Base-by-base conservation (phyloP, 225 moss, liverwort and hornwort species). In the Rhytidiadelphus loreus region DNA sequence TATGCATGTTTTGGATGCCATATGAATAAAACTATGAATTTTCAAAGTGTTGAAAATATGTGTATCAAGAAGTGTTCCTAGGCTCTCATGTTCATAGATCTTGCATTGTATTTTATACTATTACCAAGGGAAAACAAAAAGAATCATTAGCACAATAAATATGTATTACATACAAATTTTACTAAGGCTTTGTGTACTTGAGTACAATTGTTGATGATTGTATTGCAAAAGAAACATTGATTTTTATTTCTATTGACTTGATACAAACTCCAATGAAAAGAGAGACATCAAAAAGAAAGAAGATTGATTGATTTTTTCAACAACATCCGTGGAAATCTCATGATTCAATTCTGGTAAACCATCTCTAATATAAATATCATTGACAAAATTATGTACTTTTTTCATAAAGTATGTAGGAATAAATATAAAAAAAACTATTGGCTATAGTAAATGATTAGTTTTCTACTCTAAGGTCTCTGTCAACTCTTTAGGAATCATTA, bases 31-130 rank as follows among this genome's bases (percentile, higher is more conserved):
- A 35, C 35, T 35, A 77, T 52, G 2, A 33, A 20, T 33, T 32
- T 75, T 75, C 21, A 75, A 50, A 75, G 8, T 30, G 0, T 4
- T 48, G 0, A 74, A 50, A 48, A 50, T 50, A 19, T 30, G 1
- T 7, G 2, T 22, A 13, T 22, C 4, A 1, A 76, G 2, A 52
- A 52, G 33, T 0, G 0, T 0, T 33, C 13, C 0, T 8, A 5
- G 22, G 5, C 3, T 30, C 6, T 76, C 22, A 22, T 22, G 1
- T 28, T 26, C 0, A 28, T 26, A 71, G 2, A 43, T 71, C 14
- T 26, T 9, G 9, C 28, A 43, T 43, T 71, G 28, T 5, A 43
- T 43, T 26, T 71, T 71, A 71, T 71, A 16, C 16, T 43, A 26
- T 43, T 43, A 25, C 28, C 9, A 43, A 71, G 0, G 6, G 5